Percentiles rank a stretch among this genome's conserved stretches.
Evolutionary conservation across 139 green algal genomes (phyloP).

Genomic region (Coccomyxa sp.): DNA sequence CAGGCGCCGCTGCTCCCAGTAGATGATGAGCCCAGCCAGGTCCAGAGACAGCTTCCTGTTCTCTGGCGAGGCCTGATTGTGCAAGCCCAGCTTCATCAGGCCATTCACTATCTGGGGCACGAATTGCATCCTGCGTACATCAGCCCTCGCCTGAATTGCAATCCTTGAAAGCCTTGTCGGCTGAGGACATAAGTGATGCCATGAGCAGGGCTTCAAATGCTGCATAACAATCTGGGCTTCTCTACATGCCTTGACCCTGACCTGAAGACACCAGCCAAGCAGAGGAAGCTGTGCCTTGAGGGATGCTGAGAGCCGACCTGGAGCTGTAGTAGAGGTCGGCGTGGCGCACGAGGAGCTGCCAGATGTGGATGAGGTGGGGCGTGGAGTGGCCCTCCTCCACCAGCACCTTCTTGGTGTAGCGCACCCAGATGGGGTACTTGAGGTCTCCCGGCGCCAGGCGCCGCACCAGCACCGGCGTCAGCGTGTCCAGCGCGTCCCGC

Average conservation of each 20-base stretch:
- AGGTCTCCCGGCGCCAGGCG: conserved; percentile 4
- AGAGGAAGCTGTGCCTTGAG: background rate
- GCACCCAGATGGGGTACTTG: conserved; percentile 68
- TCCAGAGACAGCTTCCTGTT: conserved; percentile 87
- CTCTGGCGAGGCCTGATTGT: conserved; percentile 59
- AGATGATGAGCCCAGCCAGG: conserved; percentile 79
- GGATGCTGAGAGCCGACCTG: background rate
- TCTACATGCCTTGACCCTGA: background rate
- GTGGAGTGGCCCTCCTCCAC: conserved; percentile 75
- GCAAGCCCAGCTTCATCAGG: conserved; percentile 65
- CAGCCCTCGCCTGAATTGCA: background rate
- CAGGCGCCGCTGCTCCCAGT: conserved; percentile 72
- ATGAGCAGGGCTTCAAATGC: too few species aligned
- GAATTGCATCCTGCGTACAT: conserved; percentile 63
- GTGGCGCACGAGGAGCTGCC: conserved; percentile 90
- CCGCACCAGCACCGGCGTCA: conserved; percentile 41
- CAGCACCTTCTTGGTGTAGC: conserved; percentile 78
- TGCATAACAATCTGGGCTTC: too few species aligned
- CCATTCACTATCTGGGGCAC: conserved; percentile 88
- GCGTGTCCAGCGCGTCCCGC: conserved; percentile 78
- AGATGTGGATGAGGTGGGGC: conserved; percentile 79
- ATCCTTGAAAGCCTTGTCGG: background rate
- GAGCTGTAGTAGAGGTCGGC: conserved; percentile 77
- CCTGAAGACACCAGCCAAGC: background rate
- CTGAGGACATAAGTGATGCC: background rate